Evolutionary conservation across 345 rosid genomes (phyloP).

Genomic region (Turnera subulata): DNA sequence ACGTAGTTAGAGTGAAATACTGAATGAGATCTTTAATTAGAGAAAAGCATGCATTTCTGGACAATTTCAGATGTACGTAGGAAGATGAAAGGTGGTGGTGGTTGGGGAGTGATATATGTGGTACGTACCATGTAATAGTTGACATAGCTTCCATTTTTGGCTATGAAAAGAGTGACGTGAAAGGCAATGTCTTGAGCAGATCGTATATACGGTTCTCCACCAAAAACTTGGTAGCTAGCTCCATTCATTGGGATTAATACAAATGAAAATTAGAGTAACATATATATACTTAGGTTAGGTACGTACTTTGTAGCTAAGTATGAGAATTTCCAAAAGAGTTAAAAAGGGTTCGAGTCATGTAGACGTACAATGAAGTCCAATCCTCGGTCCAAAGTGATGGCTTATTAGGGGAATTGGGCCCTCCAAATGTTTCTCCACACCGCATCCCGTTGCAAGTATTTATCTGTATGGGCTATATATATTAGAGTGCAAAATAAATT

Average conservation of each 20-base stretch:
- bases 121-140: constrained; percentile 87
- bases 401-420: constrained; percentile 77
- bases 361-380: constrained; percentile 74
- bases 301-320: no score
- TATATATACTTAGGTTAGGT: no score
- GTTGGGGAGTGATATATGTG: no score
- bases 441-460: constrained; percentile 77
- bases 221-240: constrained; percentile 76
- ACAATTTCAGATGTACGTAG: no score
- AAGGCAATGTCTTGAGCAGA: constrained; percentile 78
- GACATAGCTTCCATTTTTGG: constrained; percentile 76
- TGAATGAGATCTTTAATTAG: not conserved
- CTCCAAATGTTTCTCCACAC: constrained; percentile 78
- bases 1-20: not conserved
- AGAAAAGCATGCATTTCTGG: no score
- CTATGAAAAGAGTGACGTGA: constrained; percentile 68
- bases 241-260: not conserved
- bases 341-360: no score
- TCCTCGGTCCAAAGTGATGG: constrained; percentile 92
- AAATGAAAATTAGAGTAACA: not conserved
- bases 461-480: no score
- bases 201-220: constrained; percentile 43
- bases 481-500: no score
- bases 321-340: no score
- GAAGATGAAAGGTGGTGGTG: no score